These are phyloP conservation scores for Trametes coccinea DNA, from an alignment of 768 basidiomycete genomes.

Conservation along the genomic window DNA sequence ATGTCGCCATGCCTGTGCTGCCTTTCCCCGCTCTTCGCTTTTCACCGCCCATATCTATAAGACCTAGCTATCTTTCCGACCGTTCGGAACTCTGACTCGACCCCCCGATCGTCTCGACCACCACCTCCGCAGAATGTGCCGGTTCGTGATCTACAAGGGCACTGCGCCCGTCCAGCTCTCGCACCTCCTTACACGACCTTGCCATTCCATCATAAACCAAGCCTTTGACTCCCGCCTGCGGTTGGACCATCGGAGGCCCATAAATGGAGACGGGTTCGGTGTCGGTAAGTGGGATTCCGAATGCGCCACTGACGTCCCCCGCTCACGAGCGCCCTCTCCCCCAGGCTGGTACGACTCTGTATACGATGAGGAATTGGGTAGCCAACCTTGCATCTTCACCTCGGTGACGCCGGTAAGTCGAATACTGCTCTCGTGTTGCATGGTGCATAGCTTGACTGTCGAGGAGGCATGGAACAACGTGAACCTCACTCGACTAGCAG, in stretches of 20 bases:
- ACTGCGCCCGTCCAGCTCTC: slow-evolving; percentile 90
- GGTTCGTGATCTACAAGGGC: slow-evolving; percentile 94
- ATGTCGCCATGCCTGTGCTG: slow-evolving; percentile 18
- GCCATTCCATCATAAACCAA: slow-evolving; percentile 96
- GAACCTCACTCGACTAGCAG: slow-evolving; percentile 89
- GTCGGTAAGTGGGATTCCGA: slow-evolving; percentile 58
- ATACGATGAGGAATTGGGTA: slow-evolving; percentile 79
- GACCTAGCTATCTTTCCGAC: background rate
- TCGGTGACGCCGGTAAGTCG: slow-evolving; percentile 84
- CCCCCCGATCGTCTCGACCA: slow-evolving; percentile 7
- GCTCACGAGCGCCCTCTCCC: background rate
- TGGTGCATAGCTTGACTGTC: background rate
- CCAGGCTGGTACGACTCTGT: slow-evolving; percentile 95
- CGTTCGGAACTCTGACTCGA: background rate
- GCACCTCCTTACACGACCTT: slow-evolving; percentile 91
- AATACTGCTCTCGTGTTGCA: background rate
- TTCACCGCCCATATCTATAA: background rate
- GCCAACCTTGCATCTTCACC: slow-evolving; percentile 93
- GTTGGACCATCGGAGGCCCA: slow-evolving; percentile 77
- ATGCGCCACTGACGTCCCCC: background rate
- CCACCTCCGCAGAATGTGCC: slow-evolving; percentile 57
- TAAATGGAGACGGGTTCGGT: slow-evolving; percentile 95
- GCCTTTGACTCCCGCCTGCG: slow-evolving; percentile 93
- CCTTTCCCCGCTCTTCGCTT: slow-evolving; percentile 4
- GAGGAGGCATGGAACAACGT: slow-evolving; percentile 93